These are phyloP conservation scores for Zelonia costaricensis DNA, from an alignment of 208 protist species.

Conservation along the genomic window DNA sequence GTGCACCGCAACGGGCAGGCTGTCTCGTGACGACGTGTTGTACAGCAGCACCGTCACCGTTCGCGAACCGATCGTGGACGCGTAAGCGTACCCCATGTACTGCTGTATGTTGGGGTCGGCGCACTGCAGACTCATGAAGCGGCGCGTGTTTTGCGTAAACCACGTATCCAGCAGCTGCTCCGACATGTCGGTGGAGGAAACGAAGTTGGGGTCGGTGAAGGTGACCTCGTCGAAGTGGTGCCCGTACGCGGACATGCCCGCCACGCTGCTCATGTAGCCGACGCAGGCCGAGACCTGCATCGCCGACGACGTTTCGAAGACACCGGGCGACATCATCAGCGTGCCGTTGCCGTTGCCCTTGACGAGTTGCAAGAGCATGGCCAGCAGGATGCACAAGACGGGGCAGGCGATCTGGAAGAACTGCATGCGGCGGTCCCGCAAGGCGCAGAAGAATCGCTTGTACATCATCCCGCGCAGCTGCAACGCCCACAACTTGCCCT, in stretches of 20 bases:
- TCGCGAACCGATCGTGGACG: constrained; percentile 12
- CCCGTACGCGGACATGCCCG: constrained; percentile 1
- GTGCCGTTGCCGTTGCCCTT: constrained; percentile 12
- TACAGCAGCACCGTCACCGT: constrained; percentile 32
- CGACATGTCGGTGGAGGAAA: constrained; percentile 15
- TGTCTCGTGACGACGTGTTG: constrained; percentile 39
- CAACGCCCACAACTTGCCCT: constrained; percentile 12
- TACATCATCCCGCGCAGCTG: constrained; percentile 51
- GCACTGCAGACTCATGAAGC: constrained; percentile 40
- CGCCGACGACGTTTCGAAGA: constrained; percentile 16
- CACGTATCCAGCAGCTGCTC: constrained; percentile 41
- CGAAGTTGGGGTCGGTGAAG: constrained; percentile 26
- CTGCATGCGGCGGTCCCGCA: constrained; percentile 61
- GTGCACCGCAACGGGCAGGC: constrained; percentile 33
- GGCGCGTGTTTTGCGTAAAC: constrained; percentile 20
- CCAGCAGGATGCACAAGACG: constrained; percentile 59
- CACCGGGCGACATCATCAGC: constrained; percentile 17
- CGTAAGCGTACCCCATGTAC: constrained; percentile 13
- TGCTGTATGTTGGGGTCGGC: constrained; percentile 12
- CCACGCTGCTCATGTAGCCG: constrained; percentile 20
- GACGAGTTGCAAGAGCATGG: constrained; percentile 59
- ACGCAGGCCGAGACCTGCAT: constrained; percentile 24
- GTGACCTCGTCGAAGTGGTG: not conserved
- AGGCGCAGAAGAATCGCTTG: constrained; percentile 63
- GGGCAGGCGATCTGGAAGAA: constrained; percentile 74